phyloP scores from a whole-genome alignment of 805 yeast species.

The Wickerhamiella siamensis region DNA sequence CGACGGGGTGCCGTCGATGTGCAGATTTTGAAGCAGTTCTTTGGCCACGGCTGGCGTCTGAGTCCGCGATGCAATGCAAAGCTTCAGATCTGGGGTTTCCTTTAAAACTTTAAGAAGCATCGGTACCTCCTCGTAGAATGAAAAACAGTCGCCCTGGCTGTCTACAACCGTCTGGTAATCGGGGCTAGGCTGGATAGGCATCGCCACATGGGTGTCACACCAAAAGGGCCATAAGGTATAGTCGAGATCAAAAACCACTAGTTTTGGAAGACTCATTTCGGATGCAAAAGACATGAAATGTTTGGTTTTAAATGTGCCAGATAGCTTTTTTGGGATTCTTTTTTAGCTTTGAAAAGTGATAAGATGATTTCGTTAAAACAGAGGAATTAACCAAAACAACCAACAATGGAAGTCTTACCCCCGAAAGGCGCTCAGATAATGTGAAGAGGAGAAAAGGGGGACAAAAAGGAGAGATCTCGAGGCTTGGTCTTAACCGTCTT shows the following conservation, averaged over 20 bases:
- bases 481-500: too few species aligned
- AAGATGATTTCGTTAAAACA: too few species aligned
- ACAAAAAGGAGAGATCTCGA: too few species aligned
- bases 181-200: slow-evolving; percentile 34
- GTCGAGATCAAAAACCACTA: slow-evolving; percentile 61
- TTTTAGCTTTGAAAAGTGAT: too few species aligned
- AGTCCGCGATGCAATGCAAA: slow-evolving; percentile 69
- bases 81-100: slow-evolving; percentile 31
- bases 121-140: slow-evolving; percentile 56
- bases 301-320: too few species aligned
- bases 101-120: slow-evolving; percentile 41
- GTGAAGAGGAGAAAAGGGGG: background rate
- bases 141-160: slow-evolving; percentile 37
- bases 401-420: background rate
- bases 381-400: too few species aligned
- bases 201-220: slow-evolving; percentile 61
- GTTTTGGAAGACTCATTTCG: slow-evolving; percentile 27
- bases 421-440: background rate
- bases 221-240: slow-evolving; percentile 70
- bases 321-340: too few species aligned
- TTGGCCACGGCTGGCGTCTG: slow-evolving; percentile 64
- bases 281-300: background rate
- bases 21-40: slow-evolving; percentile 39
- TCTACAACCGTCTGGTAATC: slow-evolving; percentile 33
- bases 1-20: slow-evolving; percentile 41